Conservation (phyloP, 2,329 filamentous ascomycete species). For the Byssochlamys sp. region DNA sequence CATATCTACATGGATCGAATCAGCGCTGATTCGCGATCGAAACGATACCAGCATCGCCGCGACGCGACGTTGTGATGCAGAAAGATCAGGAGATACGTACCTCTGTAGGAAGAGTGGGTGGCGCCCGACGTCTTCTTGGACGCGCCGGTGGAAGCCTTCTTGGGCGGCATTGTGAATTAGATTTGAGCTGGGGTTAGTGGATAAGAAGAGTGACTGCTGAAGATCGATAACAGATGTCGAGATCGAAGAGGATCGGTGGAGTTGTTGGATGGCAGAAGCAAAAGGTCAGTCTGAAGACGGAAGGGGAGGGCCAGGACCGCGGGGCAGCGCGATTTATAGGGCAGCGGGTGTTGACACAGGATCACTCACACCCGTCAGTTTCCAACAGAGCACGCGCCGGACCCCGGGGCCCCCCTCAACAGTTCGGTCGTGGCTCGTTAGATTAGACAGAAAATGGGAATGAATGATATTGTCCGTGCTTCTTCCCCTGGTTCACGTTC, state of each 20-base stretch:
- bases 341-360: slow-evolving; percentile 32
- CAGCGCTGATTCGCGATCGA: slow-evolving; percentile 47
- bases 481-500: neutral
- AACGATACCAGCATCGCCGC: slow-evolving; percentile 24
- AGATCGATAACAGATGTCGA: slow-evolving; percentile 4
- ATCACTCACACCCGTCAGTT: slow-evolving; percentile 18
- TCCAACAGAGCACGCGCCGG: neutral
- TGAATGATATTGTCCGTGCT: neutral
- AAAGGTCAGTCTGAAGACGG: slow-evolving; percentile 8
- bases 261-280: neutral
- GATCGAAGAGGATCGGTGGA: slow-evolving; percentile 1
- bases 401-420: neutral
- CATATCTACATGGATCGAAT: slow-evolving; percentile 52
- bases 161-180: slow-evolving; percentile 51
- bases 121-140: slow-evolving; percentile 51
- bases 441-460: neutral
- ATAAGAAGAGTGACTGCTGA: slow-evolving; percentile 8
- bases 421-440: neutral
- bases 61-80: slow-evolving; percentile 39
- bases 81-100: slow-evolving; percentile 44
- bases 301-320: slow-evolving; percentile 24
- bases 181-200: slow-evolving; percentile 9
- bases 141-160: slow-evolving; percentile 48
- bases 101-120: slow-evolving; percentile 57
- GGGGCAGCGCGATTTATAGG: slow-evolving; percentile 36